These are phyloP conservation scores for Loxodes magnus DNA, from an alignment of 73 alveolate genomes.

Conservation along the genomic window DNA sequence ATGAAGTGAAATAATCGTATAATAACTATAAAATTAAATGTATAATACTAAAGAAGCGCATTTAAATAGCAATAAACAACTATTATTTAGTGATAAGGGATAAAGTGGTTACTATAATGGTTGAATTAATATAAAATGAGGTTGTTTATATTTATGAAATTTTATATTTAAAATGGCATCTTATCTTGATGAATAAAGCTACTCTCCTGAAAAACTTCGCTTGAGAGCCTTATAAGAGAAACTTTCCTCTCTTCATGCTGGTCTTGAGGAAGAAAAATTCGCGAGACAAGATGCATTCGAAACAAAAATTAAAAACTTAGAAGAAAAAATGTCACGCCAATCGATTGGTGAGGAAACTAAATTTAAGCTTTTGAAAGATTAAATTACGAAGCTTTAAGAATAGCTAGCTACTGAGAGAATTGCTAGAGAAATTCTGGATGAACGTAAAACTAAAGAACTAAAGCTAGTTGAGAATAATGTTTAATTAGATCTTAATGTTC, in stretches of 20 bases:
- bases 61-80: too few relatives aligned
- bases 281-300: slow-evolving; percentile 5
- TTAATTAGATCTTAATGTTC: slow-evolving; percentile 32
- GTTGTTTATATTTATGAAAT: too few relatives aligned
- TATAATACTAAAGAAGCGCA: too few relatives aligned
- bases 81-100: too few relatives aligned
- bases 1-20: too few relatives aligned
- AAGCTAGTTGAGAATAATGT: slow-evolving; percentile 32
- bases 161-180: too few relatives aligned
- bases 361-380: slow-evolving; percentile 18
- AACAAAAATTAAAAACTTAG: neutral
- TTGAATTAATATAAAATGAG: too few relatives aligned
- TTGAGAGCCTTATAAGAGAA: neutral
- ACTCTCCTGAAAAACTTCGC: slow-evolving; percentile 13
- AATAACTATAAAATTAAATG: too few relatives aligned
- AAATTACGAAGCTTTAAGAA: slow-evolving; percentile 17
- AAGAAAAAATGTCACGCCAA: neutral
- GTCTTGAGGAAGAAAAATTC: slow-evolving; percentile 10
- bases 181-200: too few relatives aligned
- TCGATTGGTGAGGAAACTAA: neutral
- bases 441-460: slow-evolving; percentile 36
- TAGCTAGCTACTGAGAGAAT: slow-evolving; percentile 12
- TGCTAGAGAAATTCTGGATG: slow-evolving; percentile 29
- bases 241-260: neutral
- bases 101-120: too few relatives aligned